These are phyloP conservation scores for Kitagawia praeruptora DNA, from an alignment of 129 eudicot species.

Conservation along the genomic window DNA sequence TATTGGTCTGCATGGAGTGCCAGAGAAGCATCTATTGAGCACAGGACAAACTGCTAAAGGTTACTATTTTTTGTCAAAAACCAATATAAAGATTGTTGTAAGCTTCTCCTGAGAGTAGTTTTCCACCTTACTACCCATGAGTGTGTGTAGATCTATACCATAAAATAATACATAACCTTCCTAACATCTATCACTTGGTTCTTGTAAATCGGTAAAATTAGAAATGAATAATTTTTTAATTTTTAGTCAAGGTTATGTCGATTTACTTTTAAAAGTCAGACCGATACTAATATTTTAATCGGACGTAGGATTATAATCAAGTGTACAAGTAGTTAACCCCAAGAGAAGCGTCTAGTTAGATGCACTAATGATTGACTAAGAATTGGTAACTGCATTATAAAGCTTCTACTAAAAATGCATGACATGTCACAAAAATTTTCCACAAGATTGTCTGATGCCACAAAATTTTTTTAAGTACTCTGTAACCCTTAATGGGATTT, in stretches of 20 bases:
- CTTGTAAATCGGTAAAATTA: constrained; percentile 15
- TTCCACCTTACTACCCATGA: constrained; percentile 7
- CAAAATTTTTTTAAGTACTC: neutral
- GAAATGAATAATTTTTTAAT: too few relatives aligned
- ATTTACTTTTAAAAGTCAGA: too few relatives aligned
- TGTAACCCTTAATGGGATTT: neutral
- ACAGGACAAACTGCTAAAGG: constrained; percentile 73
- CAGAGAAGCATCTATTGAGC: constrained; percentile 69
- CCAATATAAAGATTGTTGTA: neutral
- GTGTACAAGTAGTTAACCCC: neutral
- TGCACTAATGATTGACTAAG: neutral
- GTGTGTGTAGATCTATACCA: neutral
- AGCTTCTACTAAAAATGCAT: neutral
- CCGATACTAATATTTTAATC: too few relatives aligned
- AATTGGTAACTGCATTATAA: neutral
- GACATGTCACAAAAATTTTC: neutral
- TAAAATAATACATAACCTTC: neutral
- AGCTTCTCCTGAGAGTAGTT: neutral
- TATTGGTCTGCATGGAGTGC: constrained; percentile 95
- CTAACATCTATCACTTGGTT: constrained; percentile 15
- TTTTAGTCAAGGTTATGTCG: too few relatives aligned
- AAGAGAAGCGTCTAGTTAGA: neutral
- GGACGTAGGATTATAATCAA: too few relatives aligned
- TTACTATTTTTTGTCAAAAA: neutral
- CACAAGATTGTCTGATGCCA: neutral